Base-by-base conservation (phyloP, 192 early-diverging fungal species). In the Entomortierella chlamydospora region DNA sequence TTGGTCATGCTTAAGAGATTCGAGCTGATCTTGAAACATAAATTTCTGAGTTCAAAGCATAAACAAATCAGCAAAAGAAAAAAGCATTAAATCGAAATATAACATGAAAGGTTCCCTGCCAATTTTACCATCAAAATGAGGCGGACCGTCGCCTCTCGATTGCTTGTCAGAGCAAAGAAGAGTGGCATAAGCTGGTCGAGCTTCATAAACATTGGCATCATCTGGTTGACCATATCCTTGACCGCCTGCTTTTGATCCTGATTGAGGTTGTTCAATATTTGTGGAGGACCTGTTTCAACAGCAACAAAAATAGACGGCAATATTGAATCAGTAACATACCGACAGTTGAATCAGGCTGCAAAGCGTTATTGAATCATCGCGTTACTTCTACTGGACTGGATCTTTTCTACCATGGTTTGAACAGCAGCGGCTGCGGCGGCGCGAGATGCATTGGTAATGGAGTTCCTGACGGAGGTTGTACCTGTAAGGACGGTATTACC, bases 21-120 rank as follows among this genome's bases (percentile, higher is more conserved):
- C 81, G 5, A 87, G 61, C 43, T 87, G 86, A 51, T 84, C 84
- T 53, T 87, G 74, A 60, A 87, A 85, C 84, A 85, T 85, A 61
- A 74, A 83, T 64, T 87, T 87, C 74, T 78, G 67, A 5, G 20
- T 12, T 30, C 20, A 68, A 4, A 41, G 53, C 42, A 42, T 0
- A 59, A 4, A 49, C 17, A 11, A 43, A n/a, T 15, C 7, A 41
- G 41, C 23, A 39, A 49, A 49, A 28, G 0, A 41, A 37, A 18
- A 29, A 59, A n/a, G n/a, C n/a, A n/a, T n/a, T n/a, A n/a, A n/a
- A n/a, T n/a, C n/a, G n/a, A n/a, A n/a, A n/a, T n/a, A n/a, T n/a
- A n/a, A n/a, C n/a, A n/a, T n/a, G n/a, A n/a, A n/a, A n/a, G n/a
- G n/a, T n/a, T n/a, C n/a, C n/a, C n/a, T n/a, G n/a, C n/a, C n/a